Percentiles rank a stretch among this genome's conserved stretches.
Conservation (phyloP, 306 rosid species). For the Albizia julibrissin region DNA sequence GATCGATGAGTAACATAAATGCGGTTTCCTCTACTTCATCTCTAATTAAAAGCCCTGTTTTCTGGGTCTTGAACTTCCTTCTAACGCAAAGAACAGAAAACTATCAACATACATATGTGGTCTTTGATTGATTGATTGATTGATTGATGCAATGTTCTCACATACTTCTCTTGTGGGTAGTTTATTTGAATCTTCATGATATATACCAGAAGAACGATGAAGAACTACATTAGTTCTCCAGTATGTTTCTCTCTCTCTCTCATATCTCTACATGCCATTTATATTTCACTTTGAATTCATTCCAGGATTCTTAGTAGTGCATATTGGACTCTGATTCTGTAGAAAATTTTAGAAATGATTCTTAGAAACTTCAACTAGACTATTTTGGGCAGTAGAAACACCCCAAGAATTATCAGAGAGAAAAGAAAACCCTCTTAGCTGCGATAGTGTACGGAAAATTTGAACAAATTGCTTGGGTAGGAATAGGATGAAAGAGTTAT, state of each 20-base stretch:
- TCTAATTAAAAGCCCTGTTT: background rate
- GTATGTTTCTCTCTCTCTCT: constrained; percentile 24
- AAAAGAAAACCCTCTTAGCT: background rate
- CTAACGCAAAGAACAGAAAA: background rate
- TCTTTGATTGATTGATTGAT: background rate
- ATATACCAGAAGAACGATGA: constrained; percentile 4
- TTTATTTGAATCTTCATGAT: background rate
- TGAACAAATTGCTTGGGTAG: background rate
- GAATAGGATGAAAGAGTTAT: background rate
- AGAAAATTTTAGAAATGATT: background rate
- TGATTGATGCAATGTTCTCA: background rate
- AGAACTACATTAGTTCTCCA: background rate
- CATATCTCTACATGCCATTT: background rate
- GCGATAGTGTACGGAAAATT: background rate
- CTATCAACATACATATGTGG: background rate
- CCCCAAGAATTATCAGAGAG: background rate
- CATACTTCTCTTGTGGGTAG: background rate
- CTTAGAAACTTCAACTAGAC: background rate
- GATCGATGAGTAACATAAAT: background rate
- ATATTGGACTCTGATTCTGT: background rate
- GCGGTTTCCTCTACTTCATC: background rate
- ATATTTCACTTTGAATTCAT: background rate
- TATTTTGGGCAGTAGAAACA: background rate
- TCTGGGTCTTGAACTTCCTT: background rate
- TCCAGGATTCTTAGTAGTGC: background rate